These are phyloP conservation scores for Pseudoscleropodium purum DNA, from an alignment of 225 moss, liverwort and hornwort species.

Conservation along the genomic window DNA sequence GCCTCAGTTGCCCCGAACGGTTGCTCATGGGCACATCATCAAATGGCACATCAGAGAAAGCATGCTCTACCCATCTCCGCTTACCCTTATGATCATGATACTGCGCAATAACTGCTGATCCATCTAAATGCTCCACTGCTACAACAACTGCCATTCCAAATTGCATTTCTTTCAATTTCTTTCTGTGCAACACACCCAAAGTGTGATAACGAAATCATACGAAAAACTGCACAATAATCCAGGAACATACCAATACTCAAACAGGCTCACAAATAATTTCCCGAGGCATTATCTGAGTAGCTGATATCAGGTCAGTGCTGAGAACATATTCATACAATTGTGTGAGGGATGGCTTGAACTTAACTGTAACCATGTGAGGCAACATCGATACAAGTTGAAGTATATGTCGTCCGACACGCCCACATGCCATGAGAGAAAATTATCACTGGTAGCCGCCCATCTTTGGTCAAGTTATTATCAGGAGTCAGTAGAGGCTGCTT, in stretches of 20 bases:
- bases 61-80: constrained; percentile 36
- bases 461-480: constrained; percentile 36
- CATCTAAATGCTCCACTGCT: constrained; percentile 54
- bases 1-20: constrained; percentile 31
- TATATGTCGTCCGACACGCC: constrained; percentile 84
- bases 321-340: background rate
- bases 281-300: background rate
- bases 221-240: background rate
- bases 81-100: constrained; percentile 36
- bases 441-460: constrained; percentile 70
- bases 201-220: background rate
- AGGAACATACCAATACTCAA: background rate
- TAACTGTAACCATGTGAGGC: constrained; percentile 88
- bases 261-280: background rate
- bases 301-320: background rate
- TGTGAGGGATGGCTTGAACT: background rate
- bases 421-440: constrained; percentile 96
- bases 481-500: constrained; percentile 59
- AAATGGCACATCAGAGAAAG: constrained; percentile 17
- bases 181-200: background rate
- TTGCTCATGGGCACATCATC: constrained; percentile 28
- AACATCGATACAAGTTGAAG: constrained; percentile 76
- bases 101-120: constrained; percentile 35
- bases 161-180: background rate
- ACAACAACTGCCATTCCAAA: constrained; percentile 64